phyloP scores from a whole-genome alignment of 345 rosid species.

The Acer negundo region DNA sequence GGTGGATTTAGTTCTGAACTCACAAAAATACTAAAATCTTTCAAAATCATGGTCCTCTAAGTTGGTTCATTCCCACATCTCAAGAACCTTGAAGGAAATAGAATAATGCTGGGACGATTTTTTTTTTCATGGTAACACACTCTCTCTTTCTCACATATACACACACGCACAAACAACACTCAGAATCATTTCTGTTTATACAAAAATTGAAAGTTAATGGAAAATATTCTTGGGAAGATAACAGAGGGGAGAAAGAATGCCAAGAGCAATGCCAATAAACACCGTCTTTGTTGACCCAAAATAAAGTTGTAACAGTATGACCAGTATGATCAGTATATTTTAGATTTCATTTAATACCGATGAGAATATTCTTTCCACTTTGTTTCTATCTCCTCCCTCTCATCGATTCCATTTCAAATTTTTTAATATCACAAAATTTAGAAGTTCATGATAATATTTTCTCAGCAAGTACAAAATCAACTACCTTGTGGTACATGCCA shows the following conservation, averaged over 20 bases:
- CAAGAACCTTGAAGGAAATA: background rate
- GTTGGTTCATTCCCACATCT: background rate
- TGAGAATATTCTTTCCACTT: background rate
- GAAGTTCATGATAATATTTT: constrained; percentile 10
- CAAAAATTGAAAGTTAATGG: background rate
- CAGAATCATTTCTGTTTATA: background rate
- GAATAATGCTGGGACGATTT: background rate
- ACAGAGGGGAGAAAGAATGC: background rate
- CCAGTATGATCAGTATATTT: background rate
- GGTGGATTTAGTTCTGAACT: background rate
- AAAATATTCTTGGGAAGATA: background rate
- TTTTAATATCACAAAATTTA: background rate
- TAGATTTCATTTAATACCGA: background rate
- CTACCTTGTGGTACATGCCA: constrained; percentile 82
- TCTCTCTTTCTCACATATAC: background rate
- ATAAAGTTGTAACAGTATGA: background rate
- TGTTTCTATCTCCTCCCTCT: background rate
- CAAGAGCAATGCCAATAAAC: background rate
- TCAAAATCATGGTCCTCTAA: background rate
- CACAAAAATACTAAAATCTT: background rate
- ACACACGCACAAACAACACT: background rate
- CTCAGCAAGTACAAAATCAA: constrained; percentile 1
- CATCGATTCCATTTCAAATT: background rate
- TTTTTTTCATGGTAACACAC: background rate
- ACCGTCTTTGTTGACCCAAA: background rate